These are phyloP conservation scores for Blastobotrys serpentis DNA, from an alignment of 1,139 yeast genomes.

Conservation along the genomic window DNA sequence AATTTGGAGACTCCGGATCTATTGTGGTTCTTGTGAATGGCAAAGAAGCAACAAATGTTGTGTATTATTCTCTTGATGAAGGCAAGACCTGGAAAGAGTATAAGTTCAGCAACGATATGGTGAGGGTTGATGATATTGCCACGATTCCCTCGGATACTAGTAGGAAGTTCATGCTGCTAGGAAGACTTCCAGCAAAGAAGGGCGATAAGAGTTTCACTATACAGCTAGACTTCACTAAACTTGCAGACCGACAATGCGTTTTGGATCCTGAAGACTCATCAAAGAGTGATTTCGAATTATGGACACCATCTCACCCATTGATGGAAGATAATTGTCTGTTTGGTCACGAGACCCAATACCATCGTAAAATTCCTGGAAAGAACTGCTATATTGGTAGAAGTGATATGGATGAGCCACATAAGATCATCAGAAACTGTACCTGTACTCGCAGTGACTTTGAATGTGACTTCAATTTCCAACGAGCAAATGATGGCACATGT, in stretches of 20 bases:
- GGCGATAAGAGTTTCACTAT: slow-evolving; percentile 48
- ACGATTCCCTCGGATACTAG: slow-evolving; percentile 92
- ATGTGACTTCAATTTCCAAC: slow-evolving; percentile 83
- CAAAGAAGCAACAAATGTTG: slow-evolving; percentile 53
- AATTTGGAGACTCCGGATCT: slow-evolving; percentile 93
- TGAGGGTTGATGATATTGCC: slow-evolving; percentile 67
- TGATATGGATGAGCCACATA: slow-evolving; percentile 54
- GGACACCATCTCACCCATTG: slow-evolving; percentile 75
- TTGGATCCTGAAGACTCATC: slow-evolving; percentile 59
- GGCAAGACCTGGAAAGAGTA: slow-evolving; percentile 75
- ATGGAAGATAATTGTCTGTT: slow-evolving; percentile 66
- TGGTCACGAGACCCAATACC: slow-evolving; percentile 80
- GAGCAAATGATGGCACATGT: slow-evolving; percentile 80
- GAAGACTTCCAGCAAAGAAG: slow-evolving; percentile 41
- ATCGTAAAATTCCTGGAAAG: slow-evolving; percentile 63
- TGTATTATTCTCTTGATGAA: slow-evolving; percentile 71
- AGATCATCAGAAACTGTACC: slow-evolving; percentile 63
- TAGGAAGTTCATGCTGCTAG: slow-evolving; percentile 62
- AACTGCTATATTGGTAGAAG: slow-evolving; percentile 74
- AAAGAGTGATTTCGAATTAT: slow-evolving; percentile 73
- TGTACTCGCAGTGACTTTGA: slow-evolving; percentile 90
- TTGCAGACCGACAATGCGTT: slow-evolving; percentile 66
- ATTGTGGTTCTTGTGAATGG: slow-evolving; percentile 70
- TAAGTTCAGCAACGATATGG: slow-evolving; percentile 57
- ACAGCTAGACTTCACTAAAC: slow-evolving; percentile 69